Percentiles rank a stretch among this genome's conserved stretches.
Conservation (phyloP, 768 basidiomycete genomes). For the Trametes cinnabarina region DNA sequence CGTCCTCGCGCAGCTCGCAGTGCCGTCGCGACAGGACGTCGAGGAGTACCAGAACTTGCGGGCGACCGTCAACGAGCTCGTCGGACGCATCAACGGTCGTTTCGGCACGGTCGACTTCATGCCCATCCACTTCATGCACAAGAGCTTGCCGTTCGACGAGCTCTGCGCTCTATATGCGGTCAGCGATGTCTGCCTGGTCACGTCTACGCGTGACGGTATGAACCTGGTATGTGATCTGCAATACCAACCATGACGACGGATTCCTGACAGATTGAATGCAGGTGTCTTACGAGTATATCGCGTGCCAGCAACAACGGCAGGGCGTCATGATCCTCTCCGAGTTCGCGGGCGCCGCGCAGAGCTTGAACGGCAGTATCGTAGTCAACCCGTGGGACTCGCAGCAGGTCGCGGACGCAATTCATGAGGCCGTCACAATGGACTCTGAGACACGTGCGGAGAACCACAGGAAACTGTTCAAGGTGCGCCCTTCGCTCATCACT, state of each 20-base stretch:
- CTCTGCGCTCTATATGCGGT: slow-evolving; percentile 97
- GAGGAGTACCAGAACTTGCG: slow-evolving; percentile 99
- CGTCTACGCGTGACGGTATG: slow-evolving; percentile 97
- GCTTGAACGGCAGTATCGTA: slow-evolving; percentile 91
- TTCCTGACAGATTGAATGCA: slow-evolving; percentile 30
- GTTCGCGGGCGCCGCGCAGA: slow-evolving; percentile 96
- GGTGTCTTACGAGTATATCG: slow-evolving; percentile 99
- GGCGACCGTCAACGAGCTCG: slow-evolving; percentile 94
- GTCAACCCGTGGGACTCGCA: slow-evolving; percentile 99
- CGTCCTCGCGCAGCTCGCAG: slow-evolving; percentile 94
- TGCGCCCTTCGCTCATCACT: slow-evolving; percentile 26
- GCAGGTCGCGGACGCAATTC: slow-evolving; percentile 95
- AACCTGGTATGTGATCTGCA: slow-evolving; percentile 70
- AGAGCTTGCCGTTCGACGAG: slow-evolving; percentile 88
- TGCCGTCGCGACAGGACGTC: slow-evolving; percentile 96
- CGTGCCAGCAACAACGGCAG: slow-evolving; percentile 88
- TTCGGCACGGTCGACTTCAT: slow-evolving; percentile 99
- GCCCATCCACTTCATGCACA: slow-evolving; percentile 99
- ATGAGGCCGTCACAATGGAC: slow-evolving; percentile 91
- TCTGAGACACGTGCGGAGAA: slow-evolving; percentile 82
- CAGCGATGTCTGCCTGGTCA: slow-evolving; percentile 94
- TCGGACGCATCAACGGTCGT: slow-evolving; percentile 96
- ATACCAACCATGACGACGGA: background rate
- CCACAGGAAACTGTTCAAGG: slow-evolving; percentile 91
- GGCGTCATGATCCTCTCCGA: slow-evolving; percentile 98